Evolutionary conservation across 1,284 basidiomycete genomes (phyloP), one percentile per base, ranked within the genome.

Genomic region (Kwoniella shivajii): DNA sequence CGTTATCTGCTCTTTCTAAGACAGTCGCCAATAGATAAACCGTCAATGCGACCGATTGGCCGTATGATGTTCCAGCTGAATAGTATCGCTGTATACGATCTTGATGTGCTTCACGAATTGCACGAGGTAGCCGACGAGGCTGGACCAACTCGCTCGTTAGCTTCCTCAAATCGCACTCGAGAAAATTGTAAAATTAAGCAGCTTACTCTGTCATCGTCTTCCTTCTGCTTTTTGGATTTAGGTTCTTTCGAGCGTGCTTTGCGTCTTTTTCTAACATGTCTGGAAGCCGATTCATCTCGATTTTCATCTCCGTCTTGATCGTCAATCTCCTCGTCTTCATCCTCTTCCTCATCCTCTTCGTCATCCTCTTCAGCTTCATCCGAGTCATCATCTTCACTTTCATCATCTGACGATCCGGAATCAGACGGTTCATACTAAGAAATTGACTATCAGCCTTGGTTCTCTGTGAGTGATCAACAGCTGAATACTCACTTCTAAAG

Each of bases 11-110:
- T 26, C 94, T 85, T 68, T 95, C 92, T 13, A 97, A 83, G 11
- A 87, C 83, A 5, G 89, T 92, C 13, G 93, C 91, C 4, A 99
- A 85, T 56, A 93, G 83, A 72, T 96, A 99, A 50, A 98, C 85
- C 34, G 89, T 89, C 16, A 88, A 88, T 2, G 93, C 87, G 10
- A 91, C 90, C 64, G 90, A 91, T 79, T 95, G 92, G 1, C 92
- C 92, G 68, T 89, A 85, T 78, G 85, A 90, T 44, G 90, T 90
- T 39, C 96, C 96, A 6, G 85, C 82, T 61, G 83, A 82, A 73
- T 96, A 98, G 78, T 99, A 89, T 68, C 88, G 88, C 65, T 88
- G 84, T 38, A 96, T 78, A 18, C 84, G 80, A 30, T 82, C 79
- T 46, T 84, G 80, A 72, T 89, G 84, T 13, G 79, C 78, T 10